Evolutionary conservation across 1,139 yeast species (phyloP), one percentile per base, ranked within the genome.

Genomic region (Lodderomyces beijingensis): DNA sequence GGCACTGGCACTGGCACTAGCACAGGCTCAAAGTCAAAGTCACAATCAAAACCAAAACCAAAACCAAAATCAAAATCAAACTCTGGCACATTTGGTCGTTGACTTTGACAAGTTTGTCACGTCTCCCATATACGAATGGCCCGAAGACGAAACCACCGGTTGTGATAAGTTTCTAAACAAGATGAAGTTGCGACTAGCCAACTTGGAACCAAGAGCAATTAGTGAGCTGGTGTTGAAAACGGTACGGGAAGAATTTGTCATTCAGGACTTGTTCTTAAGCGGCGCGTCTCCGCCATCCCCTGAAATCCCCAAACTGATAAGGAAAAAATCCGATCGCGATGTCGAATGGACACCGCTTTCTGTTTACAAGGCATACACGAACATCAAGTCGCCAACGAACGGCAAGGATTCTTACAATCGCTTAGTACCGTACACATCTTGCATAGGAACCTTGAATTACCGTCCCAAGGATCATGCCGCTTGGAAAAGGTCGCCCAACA

Each of bases 281-380:
- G 43, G 44, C 2, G 29, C 34, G 13, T 31, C 35, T 16, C 36
- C 38, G 12, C 33, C 38, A 13, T 34, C 38, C 9, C 37, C 38
- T 11, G 37, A 28, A 29, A 31, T 37, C 10, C 40, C 40, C 17
- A 40, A 42, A 21, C 42, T 45, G 26, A 45, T 57, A 30, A 37
- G 57, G 33, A 47, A 51, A 24, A 52, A 54, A 24, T 31, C 32
- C 2, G 53, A 45, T 25, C 44, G 42, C 14, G 55, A 36, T 28
- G 46, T 42, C 11, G 46, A 38, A 13, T 65, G 71, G 71, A 51
- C 51, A 25, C 70, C 70, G 2, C 44, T 58, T 13, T 59, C 66
- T 16, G 48, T 65, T 3, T 63, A 51, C 41, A 55, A 59, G 25
- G 68, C 66, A 2, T 64, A 55, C 36, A 62, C 70, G 13, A 59